phyloP scores from a whole-genome alignment of 352 stramenopile genomes.

The Pythium utonaiense region DNA sequence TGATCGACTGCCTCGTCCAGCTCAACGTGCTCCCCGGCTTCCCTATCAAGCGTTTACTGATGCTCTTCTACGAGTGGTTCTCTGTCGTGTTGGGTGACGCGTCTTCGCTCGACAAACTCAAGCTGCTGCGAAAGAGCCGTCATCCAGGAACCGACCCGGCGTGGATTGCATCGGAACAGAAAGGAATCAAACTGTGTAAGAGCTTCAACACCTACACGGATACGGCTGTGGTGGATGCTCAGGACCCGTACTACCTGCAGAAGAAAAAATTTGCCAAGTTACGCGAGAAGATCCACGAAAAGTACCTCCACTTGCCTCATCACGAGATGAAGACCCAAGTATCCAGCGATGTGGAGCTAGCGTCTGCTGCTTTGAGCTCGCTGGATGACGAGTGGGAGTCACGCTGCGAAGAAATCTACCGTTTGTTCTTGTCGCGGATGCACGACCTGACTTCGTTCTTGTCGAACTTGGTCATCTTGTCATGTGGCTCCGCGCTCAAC shows the following conservation, averaged over 20 bases:
- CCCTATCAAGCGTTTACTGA: conserved; percentile 70
- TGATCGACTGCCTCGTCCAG: conserved; percentile 70
- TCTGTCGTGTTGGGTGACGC: conserved; percentile 49
- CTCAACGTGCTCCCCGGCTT: conserved; percentile 71
- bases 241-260: conserved; percentile 68
- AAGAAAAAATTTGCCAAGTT: conserved; percentile 70
- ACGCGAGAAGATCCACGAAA: conserved; percentile 61
- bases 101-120: conserved; percentile 49
- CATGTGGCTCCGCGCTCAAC: conserved; percentile 61
- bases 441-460: conserved; percentile 66
- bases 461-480: conserved; percentile 61
- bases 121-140: conserved; percentile 36
- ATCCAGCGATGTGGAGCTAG: conserved; percentile 45
- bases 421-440: conserved; percentile 68
- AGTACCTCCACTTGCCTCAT: conserved; percentile 64
- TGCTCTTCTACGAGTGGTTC: conserved; percentile 76
- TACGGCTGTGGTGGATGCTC: conserved; percentile 39
- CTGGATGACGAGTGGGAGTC: conserved; percentile 76
- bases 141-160: conserved; percentile 35
- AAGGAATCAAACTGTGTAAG: conserved; percentile 57
- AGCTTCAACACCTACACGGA: conserved; percentile 65
- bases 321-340: conserved; percentile 46
- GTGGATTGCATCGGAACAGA: conserved; percentile 49
- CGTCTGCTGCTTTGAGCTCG: conserved; percentile 35
- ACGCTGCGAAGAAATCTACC: conserved; percentile 65